Conservation (phyloP, 768 basidiomycete genomes). For the Tricholoma flavovirens region DNA sequence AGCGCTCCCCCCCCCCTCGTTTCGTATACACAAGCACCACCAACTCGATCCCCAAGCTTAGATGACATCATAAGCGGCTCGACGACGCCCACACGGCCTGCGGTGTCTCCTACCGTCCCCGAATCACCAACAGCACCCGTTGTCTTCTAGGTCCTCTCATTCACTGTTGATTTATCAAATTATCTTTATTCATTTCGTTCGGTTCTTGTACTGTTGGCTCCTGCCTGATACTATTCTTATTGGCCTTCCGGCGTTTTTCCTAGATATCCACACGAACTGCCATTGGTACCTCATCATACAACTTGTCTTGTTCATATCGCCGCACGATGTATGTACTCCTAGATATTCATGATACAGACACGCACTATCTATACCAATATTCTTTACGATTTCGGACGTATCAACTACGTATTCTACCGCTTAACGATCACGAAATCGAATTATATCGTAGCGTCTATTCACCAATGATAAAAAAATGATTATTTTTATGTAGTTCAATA, state of each 20-base stretch:
- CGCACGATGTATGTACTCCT: conserved; percentile 6
- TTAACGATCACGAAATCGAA: neutral
- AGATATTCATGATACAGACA: neutral
- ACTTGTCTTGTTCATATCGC: neutral
- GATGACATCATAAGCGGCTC: conserved; percentile 19
- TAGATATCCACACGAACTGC: neutral
- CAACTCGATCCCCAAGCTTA: conserved; percentile 21
- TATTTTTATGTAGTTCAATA: conserved; percentile 11
- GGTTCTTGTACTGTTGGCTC: neutral
- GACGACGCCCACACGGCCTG: conserved; percentile 21
- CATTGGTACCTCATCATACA: neutral
- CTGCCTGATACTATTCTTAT: neutral
- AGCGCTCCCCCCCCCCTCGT: conserved; percentile 25
- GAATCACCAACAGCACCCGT: conserved; percentile 11
- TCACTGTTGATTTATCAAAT: neutral
- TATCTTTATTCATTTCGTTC: conserved; percentile 4
- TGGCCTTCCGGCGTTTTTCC: neutral
- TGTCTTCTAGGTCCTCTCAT: neutral
- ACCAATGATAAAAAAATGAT: neutral
- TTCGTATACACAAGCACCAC: conserved; percentile 9
- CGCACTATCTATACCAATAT: neutral
- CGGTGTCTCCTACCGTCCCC: conserved; percentile 10
- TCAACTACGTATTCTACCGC: neutral
- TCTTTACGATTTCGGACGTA: neutral
- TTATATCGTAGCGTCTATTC: neutral